A percentile compares a stretch with the other conserved stretches of the same genome.
These are phyloP conservation scores for Myxozyma lipomycoides DNA, from an alignment of 805 yeast species.

Conservation along the genomic window DNA sequence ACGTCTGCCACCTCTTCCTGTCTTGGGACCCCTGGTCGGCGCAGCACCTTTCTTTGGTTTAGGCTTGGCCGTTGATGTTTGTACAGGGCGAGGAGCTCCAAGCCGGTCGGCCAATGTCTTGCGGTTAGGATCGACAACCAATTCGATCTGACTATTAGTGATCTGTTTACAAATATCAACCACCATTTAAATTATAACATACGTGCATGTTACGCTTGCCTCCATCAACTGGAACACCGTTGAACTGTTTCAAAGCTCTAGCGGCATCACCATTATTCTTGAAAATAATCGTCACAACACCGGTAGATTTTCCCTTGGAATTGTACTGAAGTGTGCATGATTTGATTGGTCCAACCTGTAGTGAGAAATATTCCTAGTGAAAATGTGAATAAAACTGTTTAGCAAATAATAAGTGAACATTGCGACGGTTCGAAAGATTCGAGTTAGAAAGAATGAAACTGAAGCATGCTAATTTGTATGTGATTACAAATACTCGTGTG, in stretches of 20 bases:
- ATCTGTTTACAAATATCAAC: slow-evolving; percentile 1
- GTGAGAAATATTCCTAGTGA: slow-evolving; percentile 76
- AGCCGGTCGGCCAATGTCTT: slow-evolving; percentile 29
- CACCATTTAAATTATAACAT: slow-evolving; percentile 24
- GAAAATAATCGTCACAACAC: slow-evolving; percentile 85
- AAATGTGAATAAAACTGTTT: slow-evolving; percentile 3
- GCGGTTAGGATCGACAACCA: slow-evolving; percentile 73
- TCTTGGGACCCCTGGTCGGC: slow-evolving; percentile 6
- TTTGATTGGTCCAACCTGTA: slow-evolving; percentile 81
- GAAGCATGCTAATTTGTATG: too few species aligned
- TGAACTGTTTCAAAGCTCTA: slow-evolving; percentile 74
- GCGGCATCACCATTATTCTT: slow-evolving; percentile 63
- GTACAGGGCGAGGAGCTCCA: slow-evolving; percentile 8
- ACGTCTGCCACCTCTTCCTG: slow-evolving; percentile 31
- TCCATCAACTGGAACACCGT: slow-evolving; percentile 90
- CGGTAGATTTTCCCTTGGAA: slow-evolving; percentile 84
- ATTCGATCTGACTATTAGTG: slow-evolving; percentile 48
- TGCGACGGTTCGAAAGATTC: too few species aligned
- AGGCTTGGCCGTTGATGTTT: slow-evolving; percentile 10
- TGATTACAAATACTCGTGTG: neutral
- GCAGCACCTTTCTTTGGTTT: slow-evolving; percentile 27
- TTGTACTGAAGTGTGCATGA: slow-evolving; percentile 72
- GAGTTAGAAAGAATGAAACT: too few species aligned
- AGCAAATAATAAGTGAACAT: too few species aligned
- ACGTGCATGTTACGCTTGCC: slow-evolving; percentile 70